Evolutionary conservation across 768 basidiomycete species (phyloP).

Genomic region (Trichaptum fuscoviolaceum): DNA sequence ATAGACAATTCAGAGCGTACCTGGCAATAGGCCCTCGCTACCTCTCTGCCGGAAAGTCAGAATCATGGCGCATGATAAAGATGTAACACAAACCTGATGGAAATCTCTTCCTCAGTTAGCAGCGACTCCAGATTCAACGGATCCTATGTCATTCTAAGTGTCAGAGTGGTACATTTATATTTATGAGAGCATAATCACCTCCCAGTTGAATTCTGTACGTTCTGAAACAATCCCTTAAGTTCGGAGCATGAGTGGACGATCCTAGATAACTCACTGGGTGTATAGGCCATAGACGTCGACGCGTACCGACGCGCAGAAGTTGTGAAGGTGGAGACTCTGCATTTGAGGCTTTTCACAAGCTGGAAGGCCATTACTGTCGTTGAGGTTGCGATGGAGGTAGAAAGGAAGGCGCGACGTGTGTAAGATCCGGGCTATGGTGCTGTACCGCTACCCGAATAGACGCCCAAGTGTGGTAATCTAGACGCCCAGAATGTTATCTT

Average conservation of each 20-base stretch:
- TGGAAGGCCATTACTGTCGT: not conserved
- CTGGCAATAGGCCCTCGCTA: slow-evolving; percentile 76
- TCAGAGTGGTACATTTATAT: not conserved
- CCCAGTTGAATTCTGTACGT: slow-evolving; percentile 31
- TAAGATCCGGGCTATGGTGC: not conserved
- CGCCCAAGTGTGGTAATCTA: not conserved
- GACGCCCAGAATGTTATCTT: not conserved
- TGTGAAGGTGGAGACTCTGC: not conserved
- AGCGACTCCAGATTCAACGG: slow-evolving; percentile 74
- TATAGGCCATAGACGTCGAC: slow-evolving; percentile 1
- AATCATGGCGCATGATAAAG: not conserved
- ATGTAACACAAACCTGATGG: slow-evolving; percentile 59
- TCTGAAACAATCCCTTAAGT: not conserved
- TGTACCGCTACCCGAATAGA: not conserved
- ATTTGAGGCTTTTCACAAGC: not conserved
- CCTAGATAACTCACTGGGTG: not conserved
- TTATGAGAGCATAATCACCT: not conserved
- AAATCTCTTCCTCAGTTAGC: slow-evolving; percentile 85
- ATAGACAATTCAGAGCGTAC: slow-evolving; percentile 30
- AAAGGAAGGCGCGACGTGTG: not conserved
- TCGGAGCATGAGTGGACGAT: not conserved
- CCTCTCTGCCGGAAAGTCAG: slow-evolving; percentile 48
- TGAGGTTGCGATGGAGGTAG: not conserved
- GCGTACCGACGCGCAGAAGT: not conserved
- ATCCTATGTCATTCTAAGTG: slow-evolving; percentile 48